Base-by-base conservation (phyloP, 2,329 filamentous ascomycete genomes). In the Cercospora sesami region DNA sequence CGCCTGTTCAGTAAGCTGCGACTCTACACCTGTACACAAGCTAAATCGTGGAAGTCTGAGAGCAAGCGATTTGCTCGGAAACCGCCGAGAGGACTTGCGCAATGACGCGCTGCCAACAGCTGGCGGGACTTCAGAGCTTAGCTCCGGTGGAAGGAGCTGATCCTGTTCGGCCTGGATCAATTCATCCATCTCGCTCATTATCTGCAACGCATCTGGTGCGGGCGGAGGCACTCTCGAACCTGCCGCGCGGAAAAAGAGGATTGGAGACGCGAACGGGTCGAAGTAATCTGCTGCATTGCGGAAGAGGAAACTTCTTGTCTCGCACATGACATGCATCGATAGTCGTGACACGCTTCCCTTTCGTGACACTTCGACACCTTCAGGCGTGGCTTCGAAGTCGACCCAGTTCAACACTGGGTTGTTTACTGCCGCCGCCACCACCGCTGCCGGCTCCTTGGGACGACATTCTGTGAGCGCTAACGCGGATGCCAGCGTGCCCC, bases 381-480 rank as follows among this genome's bases (percentile, higher is more conserved):
- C 12, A 33, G 18, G 10, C 16, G 16, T 26, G 36, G 26, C 42
- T 63, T 74, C 72, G 21, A 72, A 21, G 6, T 69, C 68, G 2
- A 82, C 75, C 84, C 84, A 86, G 69, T 85, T 82, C 10, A 80
- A 75, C 6, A 86, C 76, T 7, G 84, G 82, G 51, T 82, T 82
- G 69, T 81, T 83, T 14, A 84, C 73, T 3, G 81, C 81, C 6
- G 81, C 81, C 28, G 83, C 82, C n/a, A 74, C 75, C 31, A 85
- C 78, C 10, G 81, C 77, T 28, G 75, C 77, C 31, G 77, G 72
- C n/a, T 79, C 79, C 23, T 36, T 51, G 9, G 76, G 65, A 18
- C 78, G 78, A 68, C 82, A 84, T 73, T 86, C 84, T 9, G 83
- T 85, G 74, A 86, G 70, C 1, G 82, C 83, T 4, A 86, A 78